Evolutionary conservation across 768 basidiomycete species (phyloP).

Genomic region (Suillus brevipes): DNA sequence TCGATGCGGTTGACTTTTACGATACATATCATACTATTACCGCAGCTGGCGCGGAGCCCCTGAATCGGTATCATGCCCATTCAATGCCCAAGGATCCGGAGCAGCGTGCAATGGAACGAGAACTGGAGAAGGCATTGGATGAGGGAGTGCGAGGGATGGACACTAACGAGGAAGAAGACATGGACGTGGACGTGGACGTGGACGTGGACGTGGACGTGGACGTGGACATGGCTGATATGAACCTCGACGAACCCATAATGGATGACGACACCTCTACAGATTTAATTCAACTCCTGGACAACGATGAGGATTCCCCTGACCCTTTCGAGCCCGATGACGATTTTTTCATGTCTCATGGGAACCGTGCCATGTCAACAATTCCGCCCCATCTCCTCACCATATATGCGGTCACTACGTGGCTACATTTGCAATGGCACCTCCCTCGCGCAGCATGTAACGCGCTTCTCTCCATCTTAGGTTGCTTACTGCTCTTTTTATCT

Average conservation of each 20-base stretch:
- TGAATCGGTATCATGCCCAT: not conserved
- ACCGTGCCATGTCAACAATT: not conserved
- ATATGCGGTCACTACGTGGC: conserved; percentile 28
- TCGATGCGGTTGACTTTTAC: not conserved
- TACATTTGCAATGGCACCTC: conserved; percentile 28
- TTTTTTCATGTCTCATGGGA: conserved; percentile 9
- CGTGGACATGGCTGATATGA: not conserved
- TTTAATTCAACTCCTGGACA: not conserved
- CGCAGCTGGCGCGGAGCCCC: not conserved
- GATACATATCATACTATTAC: not conserved
- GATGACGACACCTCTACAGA: not conserved
- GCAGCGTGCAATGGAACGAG: not conserved
- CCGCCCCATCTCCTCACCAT: conserved; percentile 19
- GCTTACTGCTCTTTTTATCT: conserved; percentile 14
- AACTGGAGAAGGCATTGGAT: not conserved
- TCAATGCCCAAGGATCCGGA: conserved; percentile 1
- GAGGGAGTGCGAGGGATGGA: not conserved
- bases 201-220: not conserved
- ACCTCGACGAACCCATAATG: not conserved
- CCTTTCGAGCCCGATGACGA: not conserved
- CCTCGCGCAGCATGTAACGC: conserved; percentile 28
- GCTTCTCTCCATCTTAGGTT: conserved; percentile 13
- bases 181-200: not conserved
- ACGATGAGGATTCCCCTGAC: conserved; percentile 3
- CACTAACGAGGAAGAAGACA: not conserved